phyloP scores from a whole-genome alignment of 495 filamentous ascomycete genomes.

The Achaetomiella virescens region DNA sequence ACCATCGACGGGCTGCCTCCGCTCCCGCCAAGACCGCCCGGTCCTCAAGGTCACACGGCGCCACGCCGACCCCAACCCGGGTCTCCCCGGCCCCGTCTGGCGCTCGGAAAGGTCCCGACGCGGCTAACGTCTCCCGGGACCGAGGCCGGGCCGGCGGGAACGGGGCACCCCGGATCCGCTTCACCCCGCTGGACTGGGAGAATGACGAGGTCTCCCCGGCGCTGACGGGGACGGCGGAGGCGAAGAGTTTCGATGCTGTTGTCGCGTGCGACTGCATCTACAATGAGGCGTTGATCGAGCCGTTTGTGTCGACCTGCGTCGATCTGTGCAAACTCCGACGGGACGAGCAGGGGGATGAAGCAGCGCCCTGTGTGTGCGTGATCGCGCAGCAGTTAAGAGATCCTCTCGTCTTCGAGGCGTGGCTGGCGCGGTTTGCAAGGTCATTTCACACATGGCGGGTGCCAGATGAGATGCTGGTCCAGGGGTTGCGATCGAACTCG shows the following conservation, averaged over 20 bases:
- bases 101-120: background rate
- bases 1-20: background rate
- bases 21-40: background rate
- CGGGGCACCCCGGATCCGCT: constrained; percentile 28
- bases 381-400: constrained; percentile 82
- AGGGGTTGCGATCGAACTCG: constrained; percentile 50
- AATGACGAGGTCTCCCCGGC: constrained; percentile 39
- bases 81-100: background rate
- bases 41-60: background rate
- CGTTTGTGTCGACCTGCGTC: constrained; percentile 78
- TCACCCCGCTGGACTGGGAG: constrained; percentile 67
- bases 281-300: constrained; percentile 74
- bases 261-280: constrained; percentile 88
- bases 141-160: background rate
- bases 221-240: constrained; percentile 25
- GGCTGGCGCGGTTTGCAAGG: constrained; percentile 60
- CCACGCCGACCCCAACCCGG: background rate
- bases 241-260: constrained; percentile 52
- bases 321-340: constrained; percentile 60
- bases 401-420: constrained; percentile 76
- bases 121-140: background rate
- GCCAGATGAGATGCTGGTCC: constrained; percentile 48
- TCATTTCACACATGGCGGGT: constrained; percentile 72
- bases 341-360: background rate
- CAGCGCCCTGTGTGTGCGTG: constrained; percentile 47